A percentile compares a stretch with the other conserved stretches of the same genome.
These are phyloP conservation scores for Talaromyces sp. DNA, from an alignment of 2,329 filamentous ascomycete species.

Conservation along the genomic window DNA sequence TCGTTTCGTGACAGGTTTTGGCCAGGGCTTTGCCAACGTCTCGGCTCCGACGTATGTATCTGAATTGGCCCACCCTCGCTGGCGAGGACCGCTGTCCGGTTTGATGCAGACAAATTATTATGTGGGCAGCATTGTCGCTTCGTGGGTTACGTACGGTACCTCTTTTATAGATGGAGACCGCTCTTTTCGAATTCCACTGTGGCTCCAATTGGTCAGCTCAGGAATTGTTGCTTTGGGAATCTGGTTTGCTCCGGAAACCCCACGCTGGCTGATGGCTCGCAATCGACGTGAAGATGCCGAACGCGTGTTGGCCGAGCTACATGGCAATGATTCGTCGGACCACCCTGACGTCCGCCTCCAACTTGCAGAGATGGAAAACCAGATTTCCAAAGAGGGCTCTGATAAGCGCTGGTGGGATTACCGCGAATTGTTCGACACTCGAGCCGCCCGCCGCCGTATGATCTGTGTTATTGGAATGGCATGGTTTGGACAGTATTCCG, in stretches of 20 bases:
- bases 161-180: slow-evolving; percentile 8
- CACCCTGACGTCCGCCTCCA: slow-evolving; percentile 3
- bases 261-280: slow-evolving; percentile 9
- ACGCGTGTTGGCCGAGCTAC: slow-evolving; percentile 1
- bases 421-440: slow-evolving; percentile 4
- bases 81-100: slow-evolving; percentile 10
- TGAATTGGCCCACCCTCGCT: slow-evolving; percentile 8
- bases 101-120: slow-evolving; percentile 8
- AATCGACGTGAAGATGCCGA: slow-evolving; percentile 7
- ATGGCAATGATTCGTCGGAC: slow-evolving; percentile 1
- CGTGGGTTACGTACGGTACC: slow-evolving; percentile 9
- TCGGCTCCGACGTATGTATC: slow-evolving; percentile 8
- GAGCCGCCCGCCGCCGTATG: slow-evolving; percentile 29
- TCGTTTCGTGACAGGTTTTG: slow-evolving; percentile 7
- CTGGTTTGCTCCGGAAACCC: slow-evolving; percentile 8
- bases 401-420: slow-evolving; percentile 14
- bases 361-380: slow-evolving; percentile 6
- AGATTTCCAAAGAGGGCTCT: slow-evolving; percentile 3
- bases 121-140: slow-evolving; percentile 8
- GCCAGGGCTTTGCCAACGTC: slow-evolving; percentile 9
- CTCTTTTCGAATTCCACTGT: slow-evolving; percentile 9
- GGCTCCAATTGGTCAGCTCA: slow-evolving; percentile 7
- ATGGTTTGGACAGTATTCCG: slow-evolving; percentile 39
- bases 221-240: slow-evolving; percentile 7
- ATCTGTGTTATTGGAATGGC: slow-evolving; percentile 37